These are phyloP conservation scores for Fragaria nilgerrensis DNA, from an alignment of 306 rosid genomes.

Conservation along the genomic window DNA sequence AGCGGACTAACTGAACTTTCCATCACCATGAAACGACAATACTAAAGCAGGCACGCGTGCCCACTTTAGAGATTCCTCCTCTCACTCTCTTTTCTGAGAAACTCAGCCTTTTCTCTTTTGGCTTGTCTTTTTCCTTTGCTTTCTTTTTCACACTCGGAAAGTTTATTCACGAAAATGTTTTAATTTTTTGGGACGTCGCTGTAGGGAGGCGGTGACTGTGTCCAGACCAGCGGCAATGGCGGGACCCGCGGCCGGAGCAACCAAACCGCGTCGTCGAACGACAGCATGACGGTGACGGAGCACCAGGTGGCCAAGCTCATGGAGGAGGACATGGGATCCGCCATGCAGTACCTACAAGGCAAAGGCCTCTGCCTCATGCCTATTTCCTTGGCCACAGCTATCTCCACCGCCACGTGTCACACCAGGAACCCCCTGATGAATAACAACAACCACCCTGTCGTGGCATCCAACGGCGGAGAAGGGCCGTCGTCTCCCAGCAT, in stretches of 20 bases:
- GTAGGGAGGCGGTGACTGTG: conserved; percentile 78
- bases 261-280: conserved; percentile 58
- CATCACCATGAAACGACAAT: conserved; percentile 66
- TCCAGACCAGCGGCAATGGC: conserved; percentile 41
- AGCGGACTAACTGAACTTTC: background rate
- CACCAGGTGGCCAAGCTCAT: conserved; percentile 92
- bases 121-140: conserved; percentile 13
- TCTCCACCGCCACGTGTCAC: conserved; percentile 86
- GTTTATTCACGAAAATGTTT: conserved; percentile 7
- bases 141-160: background rate
- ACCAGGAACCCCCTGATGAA: conserved; percentile 50
- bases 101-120: background rate
- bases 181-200: conserved; percentile 19
- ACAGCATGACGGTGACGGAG: conserved; percentile 75
- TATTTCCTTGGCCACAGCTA: conserved; percentile 86
- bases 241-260: conserved; percentile 28
- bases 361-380: conserved; percentile 99
- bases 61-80: conserved; percentile 64
- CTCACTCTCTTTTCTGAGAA: conserved; percentile 8
- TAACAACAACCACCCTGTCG: conserved; percentile 10
- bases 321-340: conserved; percentile 99
- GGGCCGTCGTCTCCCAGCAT: conserved; percentile 87
- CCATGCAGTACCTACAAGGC: conserved; percentile 96
- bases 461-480: conserved; percentile 55
- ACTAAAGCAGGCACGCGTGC: conserved; percentile 76